Evolutionary conservation across 805 yeast genomes (phyloP).

Genomic region (Barnettozyma sucrosica): DNA sequence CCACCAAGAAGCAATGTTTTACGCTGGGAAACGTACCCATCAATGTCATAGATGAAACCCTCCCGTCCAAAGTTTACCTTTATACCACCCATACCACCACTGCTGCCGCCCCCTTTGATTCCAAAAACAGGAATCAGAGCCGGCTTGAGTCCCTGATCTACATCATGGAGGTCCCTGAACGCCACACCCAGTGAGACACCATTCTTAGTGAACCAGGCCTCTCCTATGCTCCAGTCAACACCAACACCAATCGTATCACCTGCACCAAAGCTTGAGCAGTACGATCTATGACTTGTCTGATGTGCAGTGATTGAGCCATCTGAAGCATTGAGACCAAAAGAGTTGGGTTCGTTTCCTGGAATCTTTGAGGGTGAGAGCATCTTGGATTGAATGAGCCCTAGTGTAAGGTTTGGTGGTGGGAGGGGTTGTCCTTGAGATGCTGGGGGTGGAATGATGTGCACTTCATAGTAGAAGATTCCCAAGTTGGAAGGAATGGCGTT

Average conservation of each 20-base stretch:
- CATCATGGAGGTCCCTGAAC: constrained; percentile 32
- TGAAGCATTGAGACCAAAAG: constrained; percentile 49
- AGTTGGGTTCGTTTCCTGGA: constrained; percentile 42
- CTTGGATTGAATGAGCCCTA: constrained; percentile 39
- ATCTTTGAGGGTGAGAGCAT: constrained; percentile 28
- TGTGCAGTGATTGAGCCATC: constrained; percentile 39
- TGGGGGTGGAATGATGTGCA: constrained; percentile 27
- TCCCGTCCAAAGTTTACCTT: constrained; percentile 42
- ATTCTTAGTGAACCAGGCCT: constrained; percentile 75
- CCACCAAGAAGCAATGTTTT: constrained; percentile 33
- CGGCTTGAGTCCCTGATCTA: neutral
- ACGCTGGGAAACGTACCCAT: constrained; percentile 42
- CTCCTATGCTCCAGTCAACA: constrained; percentile 55
- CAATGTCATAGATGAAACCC: constrained; percentile 53
- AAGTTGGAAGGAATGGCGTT: constrained; percentile 32
- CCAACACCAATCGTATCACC: constrained; percentile 82
- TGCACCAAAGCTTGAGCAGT: constrained; percentile 41
- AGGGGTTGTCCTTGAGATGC: constrained; percentile 31
- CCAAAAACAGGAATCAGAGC: constrained; percentile 43
- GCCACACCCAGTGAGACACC: constrained; percentile 61
- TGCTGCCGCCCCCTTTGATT: constrained; percentile 31
- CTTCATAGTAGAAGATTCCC: constrained; percentile 48
- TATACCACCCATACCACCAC: constrained; percentile 15
- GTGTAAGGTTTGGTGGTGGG: constrained; percentile 29
- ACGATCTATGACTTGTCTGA: constrained; percentile 34